Base-by-base conservation (phyloP, 306 rosid genomes). In the Gastrolobium bilobum region DNA sequence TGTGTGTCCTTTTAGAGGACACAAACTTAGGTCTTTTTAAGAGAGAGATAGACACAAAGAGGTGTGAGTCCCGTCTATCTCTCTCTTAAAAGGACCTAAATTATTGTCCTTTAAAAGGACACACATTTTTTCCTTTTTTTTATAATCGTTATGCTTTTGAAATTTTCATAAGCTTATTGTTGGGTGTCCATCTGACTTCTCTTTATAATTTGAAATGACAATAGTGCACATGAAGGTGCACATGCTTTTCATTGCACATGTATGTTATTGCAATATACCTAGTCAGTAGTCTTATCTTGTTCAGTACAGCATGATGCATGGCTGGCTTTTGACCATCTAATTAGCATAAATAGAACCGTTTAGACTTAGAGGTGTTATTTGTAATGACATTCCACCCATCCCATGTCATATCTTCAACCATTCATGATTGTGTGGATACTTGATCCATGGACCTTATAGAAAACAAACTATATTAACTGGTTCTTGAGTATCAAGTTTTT, bases 311-410 rank as follows among this genome's bases (percentile, higher is more conserved):
- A 35, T 20, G 14, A 30, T 35, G 40, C 47, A 68, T 51, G 47
- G 33, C 11, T 35, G 64, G 31, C 30, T 79, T 61, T 61, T 75
- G 61, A 68, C 79, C 53, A 53, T 67, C 35, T 48, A 71, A 54
- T 76, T 56, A 67, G 7, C 35, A 31, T 63, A 67, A 68, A 40
- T 6, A 83, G 9, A 42, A 52, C 69, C 70, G 30, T 59, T 35
- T 34, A 10, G 50, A 54, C 26, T 38, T 54, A 20, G 73, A 11
- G 50, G 3, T 62, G 30, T 69, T 63, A 44, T 35, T 71, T 53
- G 61, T 26, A 73, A 11, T 59, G 48, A 40, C 10, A 10, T 62
- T 61, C 40, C 56, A 40, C 52, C 38, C 43, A 37, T 68, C 78
- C 30, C 39, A 2, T 68, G 68, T 68, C 50, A 51, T n/a, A 42